Conservation (phyloP, 2,329 filamentous ascomycete genomes). For the Microdochium trichocladiopsis region DNA sequence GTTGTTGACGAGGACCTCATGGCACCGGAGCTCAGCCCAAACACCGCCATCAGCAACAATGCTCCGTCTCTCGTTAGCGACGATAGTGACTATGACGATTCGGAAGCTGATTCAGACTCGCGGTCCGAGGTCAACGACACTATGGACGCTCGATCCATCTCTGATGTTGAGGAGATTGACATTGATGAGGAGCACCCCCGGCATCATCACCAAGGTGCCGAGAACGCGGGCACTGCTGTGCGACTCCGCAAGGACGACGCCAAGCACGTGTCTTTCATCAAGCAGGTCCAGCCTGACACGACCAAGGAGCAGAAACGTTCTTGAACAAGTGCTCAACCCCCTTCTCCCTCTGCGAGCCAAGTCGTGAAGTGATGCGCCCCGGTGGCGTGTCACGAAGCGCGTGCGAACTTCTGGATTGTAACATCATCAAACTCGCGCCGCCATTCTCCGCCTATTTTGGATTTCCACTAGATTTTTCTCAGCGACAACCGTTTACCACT, state of each 20-base stretch:
- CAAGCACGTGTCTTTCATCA: constrained; percentile 50
- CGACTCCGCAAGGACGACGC: constrained; percentile 46
- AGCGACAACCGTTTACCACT: not conserved
- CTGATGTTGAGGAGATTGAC: constrained; percentile 55
- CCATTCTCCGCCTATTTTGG: not conserved
- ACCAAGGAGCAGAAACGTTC: constrained; percentile 21
- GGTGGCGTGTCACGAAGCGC: not conserved
- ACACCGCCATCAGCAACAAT: constrained; percentile 65
- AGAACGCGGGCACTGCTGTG: constrained; percentile 27
- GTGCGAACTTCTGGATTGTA: not conserved
- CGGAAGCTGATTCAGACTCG: constrained; percentile 54
- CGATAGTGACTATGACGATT: constrained; percentile 71
- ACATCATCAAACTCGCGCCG: not conserved
- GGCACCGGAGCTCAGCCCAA: constrained; percentile 60
- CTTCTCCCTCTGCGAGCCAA: not conserved
- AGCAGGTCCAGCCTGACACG: constrained; percentile 35
- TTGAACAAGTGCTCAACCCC: not conserved
- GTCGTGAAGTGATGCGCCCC: not conserved
- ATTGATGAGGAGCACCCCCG: constrained; percentile 49
- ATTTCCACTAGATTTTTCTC: not conserved
- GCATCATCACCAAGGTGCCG: constrained; percentile 30
- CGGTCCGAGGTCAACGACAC: constrained; percentile 50
- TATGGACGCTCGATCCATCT: constrained; percentile 50
- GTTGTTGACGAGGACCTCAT: constrained; percentile 43
- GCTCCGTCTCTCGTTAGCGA: constrained; percentile 75